phyloP scores from a whole-genome alignment of 2,329 filamentous ascomycete species.

The Hypoxylon sp. region DNA sequence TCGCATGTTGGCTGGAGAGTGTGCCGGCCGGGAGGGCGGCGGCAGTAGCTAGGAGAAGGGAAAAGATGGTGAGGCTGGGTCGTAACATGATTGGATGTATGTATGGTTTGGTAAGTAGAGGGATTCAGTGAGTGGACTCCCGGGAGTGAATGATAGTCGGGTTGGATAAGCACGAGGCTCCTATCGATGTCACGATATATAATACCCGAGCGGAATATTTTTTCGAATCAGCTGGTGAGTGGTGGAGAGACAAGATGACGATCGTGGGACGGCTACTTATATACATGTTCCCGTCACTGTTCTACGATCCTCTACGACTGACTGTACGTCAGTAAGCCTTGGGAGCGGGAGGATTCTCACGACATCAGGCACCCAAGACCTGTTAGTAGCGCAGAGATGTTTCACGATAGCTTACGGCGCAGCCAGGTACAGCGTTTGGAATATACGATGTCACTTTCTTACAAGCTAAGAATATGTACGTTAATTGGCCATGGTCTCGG shows the following conservation, averaged over 20 bases:
- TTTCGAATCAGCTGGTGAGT: background rate
- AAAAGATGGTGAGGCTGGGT: slow-evolving; percentile 23
- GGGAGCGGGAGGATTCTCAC: slow-evolving; percentile 17
- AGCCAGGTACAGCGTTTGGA: background rate
- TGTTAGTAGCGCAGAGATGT: slow-evolving; percentile 2
- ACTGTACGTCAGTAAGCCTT: slow-evolving; percentile 4
- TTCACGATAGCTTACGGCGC: slow-evolving; percentile 11
- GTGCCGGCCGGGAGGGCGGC: slow-evolving; percentile 19
- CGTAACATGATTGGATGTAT: slow-evolving; percentile 18
- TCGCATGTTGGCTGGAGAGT: background rate
- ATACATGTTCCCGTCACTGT: slow-evolving; percentile 3
- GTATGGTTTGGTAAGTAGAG: background rate
- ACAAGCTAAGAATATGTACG: slow-evolving; percentile 4
- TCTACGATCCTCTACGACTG: background rate
- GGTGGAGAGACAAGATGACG: background rate
- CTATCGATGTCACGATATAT: background rate
- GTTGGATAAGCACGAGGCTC: background rate
- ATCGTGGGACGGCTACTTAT: slow-evolving; percentile 8
- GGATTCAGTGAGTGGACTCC: background rate
- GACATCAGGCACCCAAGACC: slow-evolving; percentile 1
- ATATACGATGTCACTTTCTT: slow-evolving; percentile 1
- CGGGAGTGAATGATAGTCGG: background rate
- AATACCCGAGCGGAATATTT: background rate
- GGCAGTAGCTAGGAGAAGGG: slow-evolving; percentile 27
- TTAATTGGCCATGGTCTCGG: slow-evolving; percentile 15